These are phyloP conservation scores for Penicillium italicum DNA, from an alignment of 2,329 filamentous ascomycete genomes.

Conservation along the genomic window DNA sequence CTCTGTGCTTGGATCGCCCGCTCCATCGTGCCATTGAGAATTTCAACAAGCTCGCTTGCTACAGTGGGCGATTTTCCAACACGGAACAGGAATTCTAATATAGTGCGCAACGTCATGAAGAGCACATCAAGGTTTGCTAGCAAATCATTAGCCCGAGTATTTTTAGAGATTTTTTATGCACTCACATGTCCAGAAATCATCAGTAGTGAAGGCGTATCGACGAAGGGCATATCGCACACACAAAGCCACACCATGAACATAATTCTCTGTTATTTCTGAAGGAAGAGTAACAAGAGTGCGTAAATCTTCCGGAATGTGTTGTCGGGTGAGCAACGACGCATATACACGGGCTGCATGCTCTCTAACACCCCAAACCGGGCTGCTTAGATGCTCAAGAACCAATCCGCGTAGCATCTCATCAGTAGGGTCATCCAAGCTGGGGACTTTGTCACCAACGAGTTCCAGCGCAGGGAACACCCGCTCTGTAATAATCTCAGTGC, in stretches of 20 bases:
- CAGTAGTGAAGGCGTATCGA: slow-evolving; percentile 32
- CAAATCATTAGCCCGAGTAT: slow-evolving; percentile 5
- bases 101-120: slow-evolving; percentile 23
- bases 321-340: slow-evolving; percentile 36
- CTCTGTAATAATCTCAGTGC: slow-evolving; percentile 39
- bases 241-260: slow-evolving; percentile 41
- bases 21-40: slow-evolving; percentile 37
- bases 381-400: slow-evolving; percentile 40
- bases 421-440: slow-evolving; percentile 31
- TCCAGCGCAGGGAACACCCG: slow-evolving; percentile 47
- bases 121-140: slow-evolving; percentile 31
- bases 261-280: slow-evolving; percentile 30
- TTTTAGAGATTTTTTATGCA: neutral
- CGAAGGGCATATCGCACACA: slow-evolving; percentile 40
- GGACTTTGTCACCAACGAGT: slow-evolving; percentile 44
- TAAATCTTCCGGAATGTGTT: slow-evolving; percentile 32
- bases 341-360: slow-evolving; percentile 47
- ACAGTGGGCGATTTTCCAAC: slow-evolving; percentile 34
- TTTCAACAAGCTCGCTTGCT: slow-evolving; percentile 36
- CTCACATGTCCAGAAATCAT: slow-evolving; percentile 37
- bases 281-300: slow-evolving; percentile 23
- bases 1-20: slow-evolving; percentile 29
- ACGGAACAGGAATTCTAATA: slow-evolving; percentile 28
- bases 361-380: slow-evolving; percentile 45
- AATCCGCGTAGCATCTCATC: slow-evolving; percentile 33